Percentiles rank a stretch among this genome's conserved stretches.
These are phyloP conservation scores for Venturia carpophila DNA, from an alignment of 2,329 filamentous ascomycete species.

Conservation along the genomic window DNA sequence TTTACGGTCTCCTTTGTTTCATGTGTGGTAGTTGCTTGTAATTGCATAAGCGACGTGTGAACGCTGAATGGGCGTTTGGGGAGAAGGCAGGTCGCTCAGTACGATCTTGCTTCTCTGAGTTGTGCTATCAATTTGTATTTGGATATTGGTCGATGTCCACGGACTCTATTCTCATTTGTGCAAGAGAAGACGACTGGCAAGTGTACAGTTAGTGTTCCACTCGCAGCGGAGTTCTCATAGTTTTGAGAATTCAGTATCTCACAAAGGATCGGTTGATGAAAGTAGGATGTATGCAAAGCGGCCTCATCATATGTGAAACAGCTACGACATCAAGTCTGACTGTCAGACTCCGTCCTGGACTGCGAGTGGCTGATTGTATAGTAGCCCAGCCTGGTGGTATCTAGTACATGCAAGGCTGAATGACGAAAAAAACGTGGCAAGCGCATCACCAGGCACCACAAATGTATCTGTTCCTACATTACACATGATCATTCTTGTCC, in stretches of 20 bases:
- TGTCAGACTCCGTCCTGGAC: not conserved
- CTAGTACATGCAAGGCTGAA: constrained; percentile 4
- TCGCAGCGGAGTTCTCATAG: not conserved
- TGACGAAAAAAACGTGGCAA: not conserved
- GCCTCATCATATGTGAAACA: not conserved
- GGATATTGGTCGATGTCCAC: not conserved
- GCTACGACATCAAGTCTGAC: not conserved
- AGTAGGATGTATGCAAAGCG: not conserved
- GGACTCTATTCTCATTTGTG: not conserved
- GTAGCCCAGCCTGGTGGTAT: not conserved
- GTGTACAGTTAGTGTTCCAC: not conserved
- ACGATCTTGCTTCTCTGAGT: not conserved
- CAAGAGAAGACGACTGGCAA: not conserved
- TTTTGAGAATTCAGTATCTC: not conserved
- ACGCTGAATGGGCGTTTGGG: not conserved
- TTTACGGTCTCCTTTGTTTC: constrained; percentile 10
- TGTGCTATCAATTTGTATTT: not conserved
- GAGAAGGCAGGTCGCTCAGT: not conserved
- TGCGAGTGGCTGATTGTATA: not conserved
- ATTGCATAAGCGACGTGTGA: not conserved
- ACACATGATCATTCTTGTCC: not conserved
- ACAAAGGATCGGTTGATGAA: not conserved
- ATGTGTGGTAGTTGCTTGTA: not conserved
- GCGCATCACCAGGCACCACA: not conserved
- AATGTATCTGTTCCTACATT: not conserved